These are phyloP conservation scores for Cutaneotrichosporon sp. DNA, from an alignment of 1,284 basidiomycete species.

Conservation along the genomic window DNA sequence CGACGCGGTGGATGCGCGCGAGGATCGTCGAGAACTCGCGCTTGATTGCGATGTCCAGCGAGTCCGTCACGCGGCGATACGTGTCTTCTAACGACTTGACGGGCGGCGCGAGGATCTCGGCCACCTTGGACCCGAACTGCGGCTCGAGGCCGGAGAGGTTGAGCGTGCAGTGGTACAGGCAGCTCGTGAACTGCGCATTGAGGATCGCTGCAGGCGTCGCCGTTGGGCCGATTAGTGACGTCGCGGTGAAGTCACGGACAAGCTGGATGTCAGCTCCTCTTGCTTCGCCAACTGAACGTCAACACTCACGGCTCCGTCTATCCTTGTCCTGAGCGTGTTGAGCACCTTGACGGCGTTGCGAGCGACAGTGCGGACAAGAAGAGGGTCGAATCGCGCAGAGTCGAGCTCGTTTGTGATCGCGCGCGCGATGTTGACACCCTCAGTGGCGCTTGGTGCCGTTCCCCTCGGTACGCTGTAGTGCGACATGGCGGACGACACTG, in stretches of 20 bases:
- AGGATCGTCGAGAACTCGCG: constrained; percentile 76
- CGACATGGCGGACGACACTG: constrained; percentile 68
- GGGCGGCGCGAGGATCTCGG: constrained; percentile 61
- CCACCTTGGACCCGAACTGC: constrained; percentile 68
- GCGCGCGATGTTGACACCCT: constrained; percentile 73
- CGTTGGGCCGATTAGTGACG: constrained; percentile 69
- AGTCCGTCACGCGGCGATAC: constrained; percentile 67
- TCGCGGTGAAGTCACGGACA: constrained; percentile 71
- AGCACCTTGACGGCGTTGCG: constrained; percentile 67
- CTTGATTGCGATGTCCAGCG: constrained; percentile 69
- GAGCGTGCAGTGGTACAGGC: constrained; percentile 71
- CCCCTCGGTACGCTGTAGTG: constrained; percentile 60
- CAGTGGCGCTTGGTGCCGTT: constrained; percentile 67
- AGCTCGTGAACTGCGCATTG: constrained; percentile 74
- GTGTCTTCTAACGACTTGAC: constrained; percentile 62
- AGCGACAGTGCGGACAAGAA: constrained; percentile 75
- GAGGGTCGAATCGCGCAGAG: constrained; percentile 85
- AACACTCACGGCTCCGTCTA: constrained; percentile 66
- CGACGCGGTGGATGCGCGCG: constrained; percentile 74
- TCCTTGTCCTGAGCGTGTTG: constrained; percentile 63
- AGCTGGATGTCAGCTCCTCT: constrained; percentile 56
- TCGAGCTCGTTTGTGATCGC: constrained; percentile 85
- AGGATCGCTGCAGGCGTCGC: constrained; percentile 72
- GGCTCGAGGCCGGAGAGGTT: constrained; percentile 67
- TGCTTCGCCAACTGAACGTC: not conserved